These are phyloP conservation scores for Sporothrix inflata DNA, from an alignment of 2,329 filamentous ascomycete species.

Conservation along the genomic window DNA sequence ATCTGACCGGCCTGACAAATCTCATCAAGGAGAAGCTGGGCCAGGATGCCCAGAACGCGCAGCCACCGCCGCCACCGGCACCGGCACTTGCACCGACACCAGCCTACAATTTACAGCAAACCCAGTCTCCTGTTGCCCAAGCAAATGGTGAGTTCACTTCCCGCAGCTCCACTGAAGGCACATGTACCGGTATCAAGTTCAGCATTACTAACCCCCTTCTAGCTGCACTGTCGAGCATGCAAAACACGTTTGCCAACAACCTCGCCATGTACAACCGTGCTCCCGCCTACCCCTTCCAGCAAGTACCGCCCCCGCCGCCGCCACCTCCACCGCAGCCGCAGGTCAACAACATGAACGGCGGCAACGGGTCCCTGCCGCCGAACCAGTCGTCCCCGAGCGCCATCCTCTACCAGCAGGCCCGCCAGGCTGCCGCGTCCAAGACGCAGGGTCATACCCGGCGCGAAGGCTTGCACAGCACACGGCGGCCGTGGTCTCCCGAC, in stretches of 20 bases:
- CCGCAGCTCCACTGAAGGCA: not conserved
- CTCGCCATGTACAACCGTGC: conserved; percentile 30
- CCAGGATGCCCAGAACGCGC: conserved; percentile 28
- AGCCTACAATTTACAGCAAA: not conserved
- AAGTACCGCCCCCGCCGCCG: conserved; percentile 15
- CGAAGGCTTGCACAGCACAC: conserved; percentile 62
- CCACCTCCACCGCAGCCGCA: conserved; percentile 36
- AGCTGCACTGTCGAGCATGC: conserved; percentile 33
- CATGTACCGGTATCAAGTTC: not conserved
- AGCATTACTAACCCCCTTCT: not conserved
- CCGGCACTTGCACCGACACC: not conserved
- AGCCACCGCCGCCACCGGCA: not conserved
- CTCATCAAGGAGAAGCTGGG: conserved; percentile 37
- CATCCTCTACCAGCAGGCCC: conserved; percentile 60
- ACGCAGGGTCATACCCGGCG: conserved; percentile 58
- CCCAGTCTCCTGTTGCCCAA: conserved; percentile 24
- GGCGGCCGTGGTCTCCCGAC: conserved; percentile 83
- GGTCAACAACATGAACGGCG: conserved; percentile 36
- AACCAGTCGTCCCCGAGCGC: conserved; percentile 60
- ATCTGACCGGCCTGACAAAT: conserved; percentile 37
- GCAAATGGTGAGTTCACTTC: conserved; percentile 28
- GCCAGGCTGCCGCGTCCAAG: conserved; percentile 62
- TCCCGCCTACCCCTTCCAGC: conserved; percentile 30
- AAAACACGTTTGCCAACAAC: conserved; percentile 32
- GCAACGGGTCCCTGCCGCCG: conserved; percentile 51